A percentile compares a stretch with the other conserved stretches of the same genome.
Conservation (phyloP, 768 basidiomycete genomes). For the Pholiota conissans region DNA sequence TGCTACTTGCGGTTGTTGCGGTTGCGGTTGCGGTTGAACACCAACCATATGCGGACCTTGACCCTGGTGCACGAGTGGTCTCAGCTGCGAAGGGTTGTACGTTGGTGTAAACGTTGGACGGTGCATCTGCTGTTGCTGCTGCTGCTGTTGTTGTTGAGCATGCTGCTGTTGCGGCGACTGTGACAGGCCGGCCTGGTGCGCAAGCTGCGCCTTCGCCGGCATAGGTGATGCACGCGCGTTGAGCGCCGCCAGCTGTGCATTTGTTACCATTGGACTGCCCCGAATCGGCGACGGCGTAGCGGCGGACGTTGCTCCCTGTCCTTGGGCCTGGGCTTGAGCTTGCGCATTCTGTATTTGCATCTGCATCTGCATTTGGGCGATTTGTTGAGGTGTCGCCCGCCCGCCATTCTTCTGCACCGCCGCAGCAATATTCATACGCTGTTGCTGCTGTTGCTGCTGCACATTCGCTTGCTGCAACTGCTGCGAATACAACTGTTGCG, state of each 20-base stretch:
- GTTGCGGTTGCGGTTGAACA: background rate
- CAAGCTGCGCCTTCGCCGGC: constrained; percentile 26
- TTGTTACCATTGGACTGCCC: constrained; percentile 36
- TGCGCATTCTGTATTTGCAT: constrained; percentile 25
- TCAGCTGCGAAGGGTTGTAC: constrained; percentile 35
- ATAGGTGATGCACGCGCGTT: constrained; percentile 19
- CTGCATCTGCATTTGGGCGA: constrained; percentile 13
- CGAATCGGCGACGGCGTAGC: constrained; percentile 28
- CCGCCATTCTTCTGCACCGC: constrained; percentile 18
- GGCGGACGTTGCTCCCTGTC: background rate
- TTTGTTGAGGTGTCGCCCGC: constrained; percentile 20
- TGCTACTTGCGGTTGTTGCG: constrained; percentile 1
- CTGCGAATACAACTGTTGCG: background rate
- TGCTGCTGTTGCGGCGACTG: constrained; percentile 21
- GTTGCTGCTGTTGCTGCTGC: constrained; percentile 19
- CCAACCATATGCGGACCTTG: background rate
- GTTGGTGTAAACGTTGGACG: constrained; percentile 24
- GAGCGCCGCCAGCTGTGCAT: constrained; percentile 28
- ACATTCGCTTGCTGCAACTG: constrained; percentile 13
- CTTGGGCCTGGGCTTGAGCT: constrained; percentile 24
- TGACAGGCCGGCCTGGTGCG: constrained; percentile 14
- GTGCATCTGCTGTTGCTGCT: constrained; percentile 14
- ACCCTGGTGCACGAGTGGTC: constrained; percentile 25
- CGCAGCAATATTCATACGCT: constrained; percentile 4
- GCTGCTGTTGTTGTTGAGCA: constrained; percentile 18